Conservation (phyloP, 2,329 filamentous ascomycete genomes). For the Emmonsiellopsis sp. region DNA sequence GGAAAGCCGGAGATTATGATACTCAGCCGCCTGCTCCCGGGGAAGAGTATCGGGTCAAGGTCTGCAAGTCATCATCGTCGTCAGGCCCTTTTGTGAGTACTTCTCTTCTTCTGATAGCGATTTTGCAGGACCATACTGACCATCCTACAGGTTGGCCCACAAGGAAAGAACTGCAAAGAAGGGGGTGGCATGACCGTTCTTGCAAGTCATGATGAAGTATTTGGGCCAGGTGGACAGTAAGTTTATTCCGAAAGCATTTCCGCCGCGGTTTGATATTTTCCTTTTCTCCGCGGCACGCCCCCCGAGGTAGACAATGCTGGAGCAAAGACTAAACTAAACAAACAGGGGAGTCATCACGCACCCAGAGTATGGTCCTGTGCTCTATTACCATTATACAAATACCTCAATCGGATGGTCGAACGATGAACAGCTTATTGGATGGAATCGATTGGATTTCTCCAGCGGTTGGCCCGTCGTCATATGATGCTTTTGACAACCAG, state of each 20-base stretch:
- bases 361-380: background rate
- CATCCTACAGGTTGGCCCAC: constrained; percentile 36
- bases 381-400: constrained; percentile 6
- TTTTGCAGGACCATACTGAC: background rate
- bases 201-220: constrained; percentile 50
- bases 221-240: constrained; percentile 58
- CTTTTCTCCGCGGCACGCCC: background rate
- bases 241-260: constrained; percentile 40
- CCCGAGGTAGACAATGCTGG: background rate
- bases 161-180: constrained; percentile 42
- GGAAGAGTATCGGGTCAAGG: constrained; percentile 53
- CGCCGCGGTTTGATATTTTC: background rate
- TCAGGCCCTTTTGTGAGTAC: constrained; percentile 43
- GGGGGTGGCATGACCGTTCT: constrained; percentile 55
- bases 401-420: background rate
- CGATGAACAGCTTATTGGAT: constrained; percentile 2
- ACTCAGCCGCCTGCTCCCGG: constrained; percentile 39
- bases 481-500: background rate
- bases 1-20: constrained; percentile 1
- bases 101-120: background rate
- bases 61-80: constrained; percentile 48
- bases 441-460: constrained; percentile 4
- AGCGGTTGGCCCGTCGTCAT: constrained; percentile 1
- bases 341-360: constrained; percentile 1
- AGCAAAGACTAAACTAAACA: constrained; percentile 2